Percentiles rank a stretch among this genome's conserved stretches.
These are phyloP conservation scores for Fomitopsis schrenkii DNA, from an alignment of 1,284 basidiomycete genomes.

Conservation along the genomic window DNA sequence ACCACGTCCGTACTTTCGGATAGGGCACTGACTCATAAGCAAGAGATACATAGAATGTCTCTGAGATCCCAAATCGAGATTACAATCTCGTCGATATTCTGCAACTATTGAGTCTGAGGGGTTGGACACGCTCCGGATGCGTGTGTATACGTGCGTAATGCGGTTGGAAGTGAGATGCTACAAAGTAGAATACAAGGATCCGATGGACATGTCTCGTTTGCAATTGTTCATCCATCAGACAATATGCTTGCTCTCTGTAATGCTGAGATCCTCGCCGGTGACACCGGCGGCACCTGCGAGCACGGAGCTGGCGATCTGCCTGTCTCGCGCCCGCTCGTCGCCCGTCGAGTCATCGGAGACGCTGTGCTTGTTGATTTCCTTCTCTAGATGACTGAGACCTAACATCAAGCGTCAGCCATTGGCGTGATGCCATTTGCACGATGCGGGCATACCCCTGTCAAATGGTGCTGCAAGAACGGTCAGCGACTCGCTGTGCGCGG, in stretches of 20 bases:
- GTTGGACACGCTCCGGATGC: too few relatives aligned
- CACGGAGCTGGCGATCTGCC: slow-evolving; percentile 15
- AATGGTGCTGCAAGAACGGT: slow-evolving; percentile 1
- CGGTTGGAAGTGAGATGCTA: too few relatives aligned
- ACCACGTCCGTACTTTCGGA: too few relatives aligned
- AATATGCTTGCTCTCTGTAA: slow-evolving; percentile 13
- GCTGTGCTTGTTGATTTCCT: slow-evolving; percentile 9
- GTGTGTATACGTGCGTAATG: too few relatives aligned
- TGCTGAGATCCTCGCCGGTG: slow-evolving; percentile 18
- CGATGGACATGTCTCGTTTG: neutral
- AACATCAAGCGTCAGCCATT: neutral
- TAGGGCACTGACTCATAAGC: too few relatives aligned
- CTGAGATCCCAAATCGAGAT: too few relatives aligned
- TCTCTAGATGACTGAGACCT: slow-evolving; percentile 14
- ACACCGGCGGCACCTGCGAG: slow-evolving; percentile 17
- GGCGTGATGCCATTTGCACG: neutral
- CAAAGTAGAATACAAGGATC: too few relatives aligned
- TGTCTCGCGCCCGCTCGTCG: slow-evolving; percentile 9
- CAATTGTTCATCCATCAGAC: neutral
- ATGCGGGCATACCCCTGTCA: slow-evolving; percentile 4
- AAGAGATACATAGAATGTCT: too few relatives aligned
- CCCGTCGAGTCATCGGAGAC: slow-evolving; percentile 8
- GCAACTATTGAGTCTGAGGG: too few relatives aligned
- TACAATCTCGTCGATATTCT: too few relatives aligned
- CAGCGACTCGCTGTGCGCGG: neutral